Conservation (phyloP, 169 alveolate species). For the Eimeria sp. region DNA sequence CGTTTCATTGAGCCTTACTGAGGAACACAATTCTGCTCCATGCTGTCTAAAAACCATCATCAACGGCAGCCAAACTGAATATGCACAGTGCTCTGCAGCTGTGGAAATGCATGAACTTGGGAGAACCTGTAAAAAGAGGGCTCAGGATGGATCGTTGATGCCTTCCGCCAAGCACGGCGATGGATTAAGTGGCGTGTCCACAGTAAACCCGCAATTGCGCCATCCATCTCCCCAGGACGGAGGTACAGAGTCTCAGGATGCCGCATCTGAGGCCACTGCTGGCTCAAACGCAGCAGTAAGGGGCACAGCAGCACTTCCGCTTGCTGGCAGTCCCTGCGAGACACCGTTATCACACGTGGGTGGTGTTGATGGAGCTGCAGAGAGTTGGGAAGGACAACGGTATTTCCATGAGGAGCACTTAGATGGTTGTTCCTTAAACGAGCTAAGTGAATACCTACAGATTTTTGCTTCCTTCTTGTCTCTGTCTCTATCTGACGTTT, state of each 20-base stretch:
- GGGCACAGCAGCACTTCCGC: background rate
- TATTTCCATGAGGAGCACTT: constrained; percentile 33
- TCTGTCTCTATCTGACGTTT: constrained; percentile 23
- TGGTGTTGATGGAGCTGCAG: constrained; percentile 33
- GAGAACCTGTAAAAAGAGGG: background rate
- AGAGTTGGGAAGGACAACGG: constrained; percentile 40
- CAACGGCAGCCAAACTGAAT: background rate
- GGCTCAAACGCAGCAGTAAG: background rate
- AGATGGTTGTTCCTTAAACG: constrained; percentile 29
- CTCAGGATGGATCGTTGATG: background rate
- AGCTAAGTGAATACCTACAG: constrained; percentile 18
- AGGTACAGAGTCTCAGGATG: constrained; percentile 1
- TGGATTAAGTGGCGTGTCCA: background rate
- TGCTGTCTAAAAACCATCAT: background rate
- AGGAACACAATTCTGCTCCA: background rate
- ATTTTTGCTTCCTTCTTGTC: constrained; percentile 34
- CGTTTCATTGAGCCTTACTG: background rate
- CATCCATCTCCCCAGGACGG: constrained; percentile 17
- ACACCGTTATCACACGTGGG: background rate
- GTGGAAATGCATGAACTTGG: background rate
- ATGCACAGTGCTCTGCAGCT: background rate
- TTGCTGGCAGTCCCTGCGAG: background rate
- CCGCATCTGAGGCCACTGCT: background rate
- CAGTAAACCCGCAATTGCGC: background rate
- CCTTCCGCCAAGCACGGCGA: background rate